Evolutionary conservation across 371 early-diverging fungal genomes (phyloP), one percentile per base, ranked within the genome.

Genomic region (Funneliformis caledonium): DNA sequence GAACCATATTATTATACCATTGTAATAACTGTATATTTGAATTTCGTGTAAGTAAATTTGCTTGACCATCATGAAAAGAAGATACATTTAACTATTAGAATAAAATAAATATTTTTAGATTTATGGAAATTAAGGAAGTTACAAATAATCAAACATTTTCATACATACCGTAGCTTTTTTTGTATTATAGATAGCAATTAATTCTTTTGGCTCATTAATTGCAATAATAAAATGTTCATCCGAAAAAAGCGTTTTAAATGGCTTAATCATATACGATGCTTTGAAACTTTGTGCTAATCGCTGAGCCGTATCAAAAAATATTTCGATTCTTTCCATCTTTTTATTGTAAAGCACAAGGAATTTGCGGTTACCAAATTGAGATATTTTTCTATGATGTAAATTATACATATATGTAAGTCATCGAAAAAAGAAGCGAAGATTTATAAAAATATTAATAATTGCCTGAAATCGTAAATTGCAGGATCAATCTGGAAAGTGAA

Each of bases 21-120:
- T n/a, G 76, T 14, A 72, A 50, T 37, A 73, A 19, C n/a, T 76
- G 76, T 12, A 79, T 79, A 50, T 79, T 77, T 76, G 77, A 0
- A 72, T 77, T 37, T 5, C 43, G 77, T 16, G 0, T 4, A 42
- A n/a, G 72, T 22, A 79, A 42, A 14, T 4, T 79, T 19, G 22
- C 19, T 70, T 12, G 37, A n/a, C 31, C 6, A 45, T 79, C 50
- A 37, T 79, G 12, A 33, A 79, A 47, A 14, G 37, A 47, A 72
- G 26, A 79, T 9, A 75, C 43, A 31, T 79, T 0, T 7, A 79
- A 6, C 80, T 79, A 59, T 7, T 26, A 26, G 26, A 26, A 26
- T 68, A 6, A 16, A 43, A 22, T n/a, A 37, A 67, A 37, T 22
- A 60, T 26, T 7, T 33, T 12, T 47, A 16, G 37, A 12, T 68